Evolutionary conservation across 164 flowering plant species (phyloP).

Genomic region (Stephania yunnanensis): DNA sequence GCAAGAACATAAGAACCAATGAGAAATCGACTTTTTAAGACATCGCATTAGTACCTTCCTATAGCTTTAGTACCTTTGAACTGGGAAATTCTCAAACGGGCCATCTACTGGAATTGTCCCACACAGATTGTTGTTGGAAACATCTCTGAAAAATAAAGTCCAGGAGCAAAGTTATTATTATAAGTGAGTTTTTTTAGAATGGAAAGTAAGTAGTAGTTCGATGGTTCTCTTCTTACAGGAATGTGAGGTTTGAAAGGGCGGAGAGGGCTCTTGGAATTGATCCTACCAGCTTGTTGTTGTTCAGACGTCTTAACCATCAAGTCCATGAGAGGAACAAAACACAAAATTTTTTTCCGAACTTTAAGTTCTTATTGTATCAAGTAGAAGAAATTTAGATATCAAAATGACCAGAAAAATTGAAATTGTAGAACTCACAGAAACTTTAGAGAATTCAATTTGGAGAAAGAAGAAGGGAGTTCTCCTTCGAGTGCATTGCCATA

Average conservation of each 20-base stretch:
- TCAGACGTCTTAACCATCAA: slow-evolving; percentile 56
- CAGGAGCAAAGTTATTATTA: not conserved
- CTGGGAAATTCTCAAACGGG: slow-evolving; percentile 53
- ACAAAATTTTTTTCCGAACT: not conserved
- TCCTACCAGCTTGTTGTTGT: slow-evolving; percentile 73
- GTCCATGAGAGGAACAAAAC: not conserved
- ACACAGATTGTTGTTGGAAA: slow-evolving; percentile 68
- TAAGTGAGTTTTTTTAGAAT: slow-evolving; percentile 2
- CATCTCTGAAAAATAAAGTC: slow-evolving; percentile 53
- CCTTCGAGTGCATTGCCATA: slow-evolving; percentile 63
- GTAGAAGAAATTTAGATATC: not conserved
- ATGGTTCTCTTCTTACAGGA: slow-evolving; percentile 46
- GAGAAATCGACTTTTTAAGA: not conserved
- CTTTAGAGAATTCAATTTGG: slow-evolving; percentile 59
- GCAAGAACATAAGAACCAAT: not conserved
- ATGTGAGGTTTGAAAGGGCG: slow-evolving; percentile 58
- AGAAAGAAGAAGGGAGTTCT: slow-evolving; percentile 58
- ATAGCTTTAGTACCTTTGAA: slow-evolving; percentile 41
- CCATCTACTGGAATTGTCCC: slow-evolving; percentile 87
- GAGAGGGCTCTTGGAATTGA: slow-evolving; percentile 76
- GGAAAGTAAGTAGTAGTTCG: not conserved
- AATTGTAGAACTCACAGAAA: slow-evolving; percentile 53
- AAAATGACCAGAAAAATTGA: not conserved
- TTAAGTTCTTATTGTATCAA: not conserved
- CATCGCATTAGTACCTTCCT: no score